Evolutionary conservation across 1,139 yeast genomes (phyloP), one percentile per base, ranked within the genome.

Genomic region (Diutina siamensis): DNA sequence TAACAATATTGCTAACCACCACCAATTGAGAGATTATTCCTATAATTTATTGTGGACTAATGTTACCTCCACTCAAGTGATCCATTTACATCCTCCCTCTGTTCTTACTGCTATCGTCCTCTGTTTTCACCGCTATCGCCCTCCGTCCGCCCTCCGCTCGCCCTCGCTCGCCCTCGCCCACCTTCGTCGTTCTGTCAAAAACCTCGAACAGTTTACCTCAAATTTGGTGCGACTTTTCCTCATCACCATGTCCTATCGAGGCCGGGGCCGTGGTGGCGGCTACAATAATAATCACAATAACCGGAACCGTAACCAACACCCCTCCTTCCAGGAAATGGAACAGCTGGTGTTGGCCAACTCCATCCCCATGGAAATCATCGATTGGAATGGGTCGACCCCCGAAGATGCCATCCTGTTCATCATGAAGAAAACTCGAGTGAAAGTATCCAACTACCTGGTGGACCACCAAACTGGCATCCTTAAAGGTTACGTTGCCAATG

Each of bases 341-440:
- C 65, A 65, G 44, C 63, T 53, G 49, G 63, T 56, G 5, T 51
- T 57, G 18, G 65, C 63, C 2, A 38, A 38, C 18, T 22, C 42
- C 13, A 25, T 38, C n/a, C 69, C 72, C 1, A 72, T 84, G 19
- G 88, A 82, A 52, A 72, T 87, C 17, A 66, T 73, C 46, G 87
- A 88, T 41, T 88, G 96, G 96, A 81, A 83, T 53, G 87, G 88
- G 46, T 89, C 86, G 2, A 62, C 82, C 12, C 71, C 70, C 50
- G 83, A 78, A 44, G 94, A 85, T 47, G 68, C 88, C 50, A 68
- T 84, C 18, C 68, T 70, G 42, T 88, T 87, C 60, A 65, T 88
- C 13, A 72, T 80, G 44, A 71, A 94, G 52, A 86, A 84, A 58
- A 68, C 87, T 25, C 68, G 74, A 47, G 70, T 83, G 13, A 64